Conservation (phyloP, 768 basidiomycete genomes). For the Trametes cinnabarina region DNA sequence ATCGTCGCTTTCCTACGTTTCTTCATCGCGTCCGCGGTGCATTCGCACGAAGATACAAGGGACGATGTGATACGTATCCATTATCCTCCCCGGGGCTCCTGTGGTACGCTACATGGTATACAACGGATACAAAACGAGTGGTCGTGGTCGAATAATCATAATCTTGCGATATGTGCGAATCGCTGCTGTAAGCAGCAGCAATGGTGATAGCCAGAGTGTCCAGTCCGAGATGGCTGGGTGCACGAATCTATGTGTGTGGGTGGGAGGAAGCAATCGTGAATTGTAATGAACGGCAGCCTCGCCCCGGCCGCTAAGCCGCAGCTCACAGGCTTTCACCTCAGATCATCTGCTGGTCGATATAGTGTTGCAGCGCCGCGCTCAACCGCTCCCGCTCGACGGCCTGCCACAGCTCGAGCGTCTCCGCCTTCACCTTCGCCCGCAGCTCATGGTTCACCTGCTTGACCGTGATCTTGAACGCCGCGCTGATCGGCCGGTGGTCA, state of each 20-base stretch:
- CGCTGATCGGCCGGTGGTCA: conserved; percentile 88
- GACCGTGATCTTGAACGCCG: conserved; percentile 69
- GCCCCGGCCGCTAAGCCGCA: not conserved
- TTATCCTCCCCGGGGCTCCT: conserved; percentile 7
- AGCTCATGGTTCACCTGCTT: conserved; percentile 65
- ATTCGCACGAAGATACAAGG: no score
- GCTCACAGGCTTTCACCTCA: conserved; percentile 3
- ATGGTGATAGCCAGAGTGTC: not conserved
- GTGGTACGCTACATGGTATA: conserved; percentile 20
- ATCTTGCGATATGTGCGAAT: not conserved
- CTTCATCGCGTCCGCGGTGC: no score
- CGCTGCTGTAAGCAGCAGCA: not conserved
- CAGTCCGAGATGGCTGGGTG: not conserved
- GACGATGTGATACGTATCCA: not conserved
- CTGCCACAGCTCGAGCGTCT: conserved; percentile 57
- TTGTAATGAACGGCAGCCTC: not conserved
- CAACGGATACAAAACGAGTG: conserved; percentile 14
- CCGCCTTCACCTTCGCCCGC: conserved; percentile 53
- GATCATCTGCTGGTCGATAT: conserved; percentile 30
- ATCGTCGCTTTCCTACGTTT: no score
- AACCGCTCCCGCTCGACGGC: conserved; percentile 33
- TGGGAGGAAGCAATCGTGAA: not conserved
- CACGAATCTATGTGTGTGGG: not conserved
- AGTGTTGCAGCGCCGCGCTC: conserved; percentile 33
- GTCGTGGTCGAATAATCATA: conserved; percentile 1